Evolutionary conservation across 2,329 filamentous ascomycete species (phyloP).

Genomic region (Aspergillus sp.): DNA sequence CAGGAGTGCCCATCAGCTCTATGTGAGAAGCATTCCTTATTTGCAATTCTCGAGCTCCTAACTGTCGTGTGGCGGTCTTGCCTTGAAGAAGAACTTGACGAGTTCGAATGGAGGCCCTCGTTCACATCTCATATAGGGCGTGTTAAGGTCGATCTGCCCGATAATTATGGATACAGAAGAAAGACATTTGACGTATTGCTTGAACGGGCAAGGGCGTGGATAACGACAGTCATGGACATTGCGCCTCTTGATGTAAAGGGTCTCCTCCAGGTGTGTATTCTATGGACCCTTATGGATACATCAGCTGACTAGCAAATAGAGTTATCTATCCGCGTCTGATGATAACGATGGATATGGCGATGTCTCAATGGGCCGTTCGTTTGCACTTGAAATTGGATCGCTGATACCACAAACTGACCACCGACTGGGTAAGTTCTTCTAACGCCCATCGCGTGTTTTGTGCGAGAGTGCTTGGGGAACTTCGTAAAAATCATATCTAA

Average conservation of each 20-base stretch:
- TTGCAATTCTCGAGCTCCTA: slow-evolving; percentile 86
- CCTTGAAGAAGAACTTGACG: slow-evolving; percentile 88
- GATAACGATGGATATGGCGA: slow-evolving; percentile 90
- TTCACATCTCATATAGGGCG: slow-evolving; percentile 76
- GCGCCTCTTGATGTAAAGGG: slow-evolving; percentile 94
- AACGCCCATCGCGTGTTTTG: neutral
- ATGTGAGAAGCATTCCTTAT: slow-evolving; percentile 86
- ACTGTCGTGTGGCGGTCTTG: slow-evolving; percentile 96
- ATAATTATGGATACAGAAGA: slow-evolving; percentile 81
- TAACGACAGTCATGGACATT: slow-evolving; percentile 74
- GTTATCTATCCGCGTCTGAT: slow-evolving; percentile 91
- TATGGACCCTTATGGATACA: neutral
- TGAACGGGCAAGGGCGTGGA: slow-evolving; percentile 75
- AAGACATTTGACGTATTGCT: slow-evolving; percentile 77
- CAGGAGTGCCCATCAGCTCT: slow-evolving; percentile 81
- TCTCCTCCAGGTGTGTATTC: slow-evolving; percentile 61
- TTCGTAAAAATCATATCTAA: neutral
- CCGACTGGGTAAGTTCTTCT: slow-evolving; percentile 57
- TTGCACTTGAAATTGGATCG: slow-evolving; percentile 89
- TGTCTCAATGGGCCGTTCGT: slow-evolving; percentile 87
- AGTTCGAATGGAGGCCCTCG: slow-evolving; percentile 81
- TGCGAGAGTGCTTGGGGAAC: neutral
- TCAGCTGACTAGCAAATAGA: slow-evolving; percentile 49
- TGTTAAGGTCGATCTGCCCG: slow-evolving; percentile 85
- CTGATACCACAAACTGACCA: slow-evolving; percentile 84